A percentile compares a stretch with the other conserved stretches of the same genome.
These are phyloP conservation scores for Yarrowia hollandica DNA, from an alignment of 805 yeast genomes.

Conservation along the genomic window DNA sequence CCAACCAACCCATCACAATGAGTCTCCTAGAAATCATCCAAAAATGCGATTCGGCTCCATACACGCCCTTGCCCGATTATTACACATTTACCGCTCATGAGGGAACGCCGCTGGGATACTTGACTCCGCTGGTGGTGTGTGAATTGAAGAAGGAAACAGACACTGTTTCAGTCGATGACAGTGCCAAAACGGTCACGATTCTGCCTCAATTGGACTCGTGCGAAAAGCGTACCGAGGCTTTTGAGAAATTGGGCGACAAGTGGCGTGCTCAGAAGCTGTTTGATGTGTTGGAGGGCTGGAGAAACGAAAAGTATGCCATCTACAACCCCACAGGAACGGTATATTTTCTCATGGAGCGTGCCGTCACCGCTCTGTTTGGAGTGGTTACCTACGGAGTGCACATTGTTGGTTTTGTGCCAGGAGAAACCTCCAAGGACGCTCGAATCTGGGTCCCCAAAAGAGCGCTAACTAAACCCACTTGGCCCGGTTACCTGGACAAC, in stretches of 20 bases:
- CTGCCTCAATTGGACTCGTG: constrained; percentile 41
- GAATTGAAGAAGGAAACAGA: constrained; percentile 31
- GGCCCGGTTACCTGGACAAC: constrained; percentile 88
- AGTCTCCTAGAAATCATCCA: constrained; percentile 26
- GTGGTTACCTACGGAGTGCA: constrained; percentile 90
- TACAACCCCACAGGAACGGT: constrained; percentile 56
- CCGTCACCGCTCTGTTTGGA: constrained; percentile 78
- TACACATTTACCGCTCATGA: constrained; percentile 38
- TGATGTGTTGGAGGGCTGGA: constrained; percentile 56
- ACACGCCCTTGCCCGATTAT: constrained; percentile 20
- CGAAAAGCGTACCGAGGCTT: constrained; percentile 46
- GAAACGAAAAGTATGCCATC: constrained; percentile 77
- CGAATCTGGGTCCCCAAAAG: constrained; percentile 80
- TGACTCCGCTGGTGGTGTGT: constrained; percentile 36
- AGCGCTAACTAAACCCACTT: constrained; percentile 75
- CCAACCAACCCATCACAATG: neutral
- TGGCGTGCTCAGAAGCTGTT: constrained; percentile 37
- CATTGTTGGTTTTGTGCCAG: constrained; percentile 69
- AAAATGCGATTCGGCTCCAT: constrained; percentile 31
- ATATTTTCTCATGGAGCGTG: constrained; percentile 74
- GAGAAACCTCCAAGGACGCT: constrained; percentile 45
- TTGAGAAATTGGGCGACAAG: constrained; percentile 35
- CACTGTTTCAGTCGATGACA: constrained; percentile 37
- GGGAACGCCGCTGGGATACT: constrained; percentile 35
- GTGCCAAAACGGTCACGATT: constrained; percentile 39